phyloP scores from a whole-genome alignment of 1,284 basidiomycete genomes.

The Malassezia yamatoensis region DNA sequence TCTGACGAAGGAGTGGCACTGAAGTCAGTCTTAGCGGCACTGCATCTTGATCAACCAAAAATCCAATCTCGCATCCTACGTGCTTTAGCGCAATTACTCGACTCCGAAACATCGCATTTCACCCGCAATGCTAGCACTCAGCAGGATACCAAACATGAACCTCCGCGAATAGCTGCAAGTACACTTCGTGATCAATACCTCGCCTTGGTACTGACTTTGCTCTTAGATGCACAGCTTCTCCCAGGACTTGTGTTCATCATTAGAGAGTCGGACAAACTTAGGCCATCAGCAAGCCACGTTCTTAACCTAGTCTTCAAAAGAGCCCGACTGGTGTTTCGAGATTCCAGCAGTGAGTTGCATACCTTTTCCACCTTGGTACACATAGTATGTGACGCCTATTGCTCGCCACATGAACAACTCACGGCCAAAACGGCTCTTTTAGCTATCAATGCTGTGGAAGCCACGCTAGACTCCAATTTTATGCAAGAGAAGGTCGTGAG shows the following conservation, averaged over 20 bases:
- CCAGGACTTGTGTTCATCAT: slow-evolving; percentile 39
- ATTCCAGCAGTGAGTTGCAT: slow-evolving; percentile 69
- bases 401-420: slow-evolving; percentile 54
- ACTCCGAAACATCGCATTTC: background rate
- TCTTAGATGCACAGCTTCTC: slow-evolving; percentile 70
- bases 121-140: background rate
- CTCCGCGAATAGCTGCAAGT: background rate
- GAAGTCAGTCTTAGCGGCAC: slow-evolving; percentile 68
- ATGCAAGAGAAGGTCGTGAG: background rate
- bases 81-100: slow-evolving; percentile 81
- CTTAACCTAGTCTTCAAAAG: slow-evolving; percentile 82
- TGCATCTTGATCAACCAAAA: slow-evolving; percentile 75
- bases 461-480: slow-evolving; percentile 1
- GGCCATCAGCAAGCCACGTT: slow-evolving; percentile 63
- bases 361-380: slow-evolving; percentile 75
- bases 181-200: slow-evolving; percentile 60
- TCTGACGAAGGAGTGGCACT: slow-evolving; percentile 78
- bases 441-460: slow-evolving; percentile 80
- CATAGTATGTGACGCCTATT: slow-evolving; percentile 62
- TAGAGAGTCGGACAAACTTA: slow-evolving; percentile 22
- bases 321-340: slow-evolving; percentile 76
- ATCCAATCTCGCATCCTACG: slow-evolving; percentile 66
- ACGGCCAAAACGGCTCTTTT: slow-evolving; percentile 69
- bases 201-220: slow-evolving; percentile 72
- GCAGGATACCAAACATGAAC: background rate